Evolutionary conservation across 352 stramenopile species (phyloP).

Genomic region (Saprolegnia diclina): DNA sequence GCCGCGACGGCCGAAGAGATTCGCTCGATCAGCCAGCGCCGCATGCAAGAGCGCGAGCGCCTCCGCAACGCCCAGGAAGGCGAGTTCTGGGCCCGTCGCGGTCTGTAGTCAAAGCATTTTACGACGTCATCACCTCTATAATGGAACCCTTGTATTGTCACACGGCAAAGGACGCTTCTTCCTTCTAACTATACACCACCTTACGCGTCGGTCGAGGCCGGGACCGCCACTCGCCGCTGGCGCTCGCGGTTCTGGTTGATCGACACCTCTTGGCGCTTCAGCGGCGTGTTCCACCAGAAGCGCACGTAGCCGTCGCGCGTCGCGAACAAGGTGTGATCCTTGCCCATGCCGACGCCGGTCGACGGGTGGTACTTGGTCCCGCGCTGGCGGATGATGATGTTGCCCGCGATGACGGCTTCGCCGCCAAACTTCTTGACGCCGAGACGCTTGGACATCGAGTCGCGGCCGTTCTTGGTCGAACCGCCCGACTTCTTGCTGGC

Average conservation of each 20-base stretch:
- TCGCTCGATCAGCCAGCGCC: constrained; percentile 8
- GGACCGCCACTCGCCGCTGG: constrained; percentile 32
- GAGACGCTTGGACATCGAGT: constrained; percentile 94
- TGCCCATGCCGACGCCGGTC: constrained; percentile 90
- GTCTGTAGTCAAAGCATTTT: constrained; percentile 5
- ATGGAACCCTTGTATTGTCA: constrained; percentile 20
- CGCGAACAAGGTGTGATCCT: constrained; percentile 93
- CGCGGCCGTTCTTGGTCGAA: constrained; percentile 96
- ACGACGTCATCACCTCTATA: neutral
- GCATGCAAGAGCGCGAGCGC: constrained; percentile 13
- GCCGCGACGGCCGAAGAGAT: neutral
- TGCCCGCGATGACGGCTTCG: constrained; percentile 85
- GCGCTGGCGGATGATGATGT: constrained; percentile 98
- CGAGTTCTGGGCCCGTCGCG: constrained; percentile 8
- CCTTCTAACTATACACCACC: constrained; percentile 4
- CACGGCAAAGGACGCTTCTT: neutral
- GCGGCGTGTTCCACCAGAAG: constrained; percentile 86
- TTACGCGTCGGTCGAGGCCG: neutral
- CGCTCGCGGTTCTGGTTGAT: constrained; percentile 69
- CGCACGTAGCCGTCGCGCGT: constrained; percentile 82
- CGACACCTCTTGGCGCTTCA: constrained; percentile 82
- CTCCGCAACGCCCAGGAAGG: constrained; percentile 23
- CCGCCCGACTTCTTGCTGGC: constrained; percentile 96
- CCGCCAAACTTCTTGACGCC: constrained; percentile 97
- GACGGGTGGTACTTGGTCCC: constrained; percentile 94